Evolutionary conservation across 2,329 filamentous ascomycete genomes (phyloP).

Genomic region (Penicillium hesseltinei): DNA sequence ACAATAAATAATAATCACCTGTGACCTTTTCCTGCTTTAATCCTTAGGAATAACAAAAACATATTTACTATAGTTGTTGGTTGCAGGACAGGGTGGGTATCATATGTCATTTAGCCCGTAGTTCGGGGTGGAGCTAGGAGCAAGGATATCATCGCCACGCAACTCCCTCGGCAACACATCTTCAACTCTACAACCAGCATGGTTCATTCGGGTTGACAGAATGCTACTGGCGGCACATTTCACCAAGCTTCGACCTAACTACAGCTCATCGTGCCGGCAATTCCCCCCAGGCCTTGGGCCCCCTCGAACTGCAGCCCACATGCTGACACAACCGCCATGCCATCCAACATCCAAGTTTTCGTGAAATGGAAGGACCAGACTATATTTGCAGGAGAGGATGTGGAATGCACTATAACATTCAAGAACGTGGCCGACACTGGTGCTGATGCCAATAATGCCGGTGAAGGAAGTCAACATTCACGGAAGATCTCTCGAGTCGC

Average conservation of each 20-base stretch:
- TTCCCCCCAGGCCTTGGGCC: constrained; percentile 10
- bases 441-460: constrained; percentile 30
- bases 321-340: constrained; percentile 43
- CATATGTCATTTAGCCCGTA: constrained; percentile 5
- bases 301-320: constrained; percentile 23
- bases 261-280: constrained; percentile 8
- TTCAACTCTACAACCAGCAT: constrained; percentile 18
- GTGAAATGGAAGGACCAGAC: constrained; percentile 92
- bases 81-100: background rate
- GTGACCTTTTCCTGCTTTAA: background rate
- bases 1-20: background rate
- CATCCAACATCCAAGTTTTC: constrained; percentile 86
- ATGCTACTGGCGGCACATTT: constrained; percentile 27
- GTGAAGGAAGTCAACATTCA: constrained; percentile 33
- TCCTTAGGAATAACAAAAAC: background rate
- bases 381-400: constrained; percentile 93
- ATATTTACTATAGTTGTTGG: background rate
- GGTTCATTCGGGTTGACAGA: constrained; percentile 25
- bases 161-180: constrained; percentile 16
- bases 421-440: constrained; percentile 67
- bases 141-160: constrained; percentile 13
- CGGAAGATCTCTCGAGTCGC: constrained; percentile 39
- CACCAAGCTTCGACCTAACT: constrained; percentile 9
- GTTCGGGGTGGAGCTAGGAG: constrained; percentile 7
- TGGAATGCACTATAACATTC: constrained; percentile 95